Conservation (phyloP, 2,329 filamentous ascomycete genomes). For the Cladophialophora yegresii region DNA sequence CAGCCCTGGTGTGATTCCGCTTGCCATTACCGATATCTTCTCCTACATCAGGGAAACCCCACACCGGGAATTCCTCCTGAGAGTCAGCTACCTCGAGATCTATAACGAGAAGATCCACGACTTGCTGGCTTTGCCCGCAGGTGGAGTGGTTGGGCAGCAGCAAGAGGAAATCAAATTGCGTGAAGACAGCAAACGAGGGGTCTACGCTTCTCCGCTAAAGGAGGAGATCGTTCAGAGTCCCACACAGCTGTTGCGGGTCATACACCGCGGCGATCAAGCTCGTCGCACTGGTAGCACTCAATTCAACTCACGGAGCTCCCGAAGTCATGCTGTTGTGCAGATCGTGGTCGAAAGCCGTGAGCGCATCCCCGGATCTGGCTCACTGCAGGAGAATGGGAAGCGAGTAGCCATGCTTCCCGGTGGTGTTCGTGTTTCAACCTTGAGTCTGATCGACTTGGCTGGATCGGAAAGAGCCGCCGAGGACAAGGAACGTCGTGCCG, state of each 20-base stretch:
- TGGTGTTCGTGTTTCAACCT: conserved; percentile 89
- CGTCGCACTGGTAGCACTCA: conserved; percentile 91
- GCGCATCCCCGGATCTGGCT: conserved; percentile 63
- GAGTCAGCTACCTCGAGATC: conserved; percentile 97
- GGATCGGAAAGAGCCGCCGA: conserved; percentile 96
- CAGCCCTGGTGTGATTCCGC: conserved; percentile 91
- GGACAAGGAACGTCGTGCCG: conserved; percentile 86
- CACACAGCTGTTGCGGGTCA: conserved; percentile 90
- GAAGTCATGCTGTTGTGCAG: conserved; percentile 96
- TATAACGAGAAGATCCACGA: conserved; percentile 99
- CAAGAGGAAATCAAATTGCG: conserved; percentile 94
- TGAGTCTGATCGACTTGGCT: conserved; percentile 93
- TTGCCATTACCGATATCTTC: conserved; percentile 98
- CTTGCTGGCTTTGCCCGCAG: conserved; percentile 73
- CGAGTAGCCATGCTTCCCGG: conserved; percentile 73
- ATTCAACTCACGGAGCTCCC: conserved; percentile 93
- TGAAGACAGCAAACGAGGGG: conserved; percentile 92
- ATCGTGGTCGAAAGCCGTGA: conserved; percentile 97
- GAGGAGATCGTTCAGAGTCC: conserved; percentile 99
- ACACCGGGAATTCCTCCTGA: conserved; percentile 85
- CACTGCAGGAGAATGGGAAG: conserved; percentile 58
- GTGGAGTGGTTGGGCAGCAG: conserved; percentile 56
- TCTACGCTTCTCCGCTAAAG: conserved; percentile 93
- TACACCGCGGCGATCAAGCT: conserved; percentile 88
- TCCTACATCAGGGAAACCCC: conserved; percentile 98